Conservation (phyloP, 768 basidiomycete species). For the Podaxis mareebaensis region DNA sequence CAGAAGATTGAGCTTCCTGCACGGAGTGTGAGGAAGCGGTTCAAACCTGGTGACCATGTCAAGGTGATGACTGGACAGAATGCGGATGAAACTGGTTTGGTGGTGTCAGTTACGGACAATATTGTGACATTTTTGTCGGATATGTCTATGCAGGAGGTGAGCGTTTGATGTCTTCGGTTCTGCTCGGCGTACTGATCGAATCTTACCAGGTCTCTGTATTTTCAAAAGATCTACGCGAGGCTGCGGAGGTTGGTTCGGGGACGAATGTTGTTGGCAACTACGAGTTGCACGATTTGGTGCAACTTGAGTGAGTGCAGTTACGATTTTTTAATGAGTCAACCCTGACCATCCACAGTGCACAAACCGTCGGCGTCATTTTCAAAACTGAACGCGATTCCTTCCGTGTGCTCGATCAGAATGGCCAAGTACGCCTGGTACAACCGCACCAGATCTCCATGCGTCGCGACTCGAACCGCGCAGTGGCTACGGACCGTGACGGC, state of each 20-base stretch:
- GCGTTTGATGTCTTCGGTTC: slow-evolving; percentile 12
- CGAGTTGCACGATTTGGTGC: slow-evolving; percentile 94
- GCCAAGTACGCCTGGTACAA: slow-evolving; percentile 83
- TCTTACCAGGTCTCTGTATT: slow-evolving; percentile 85
- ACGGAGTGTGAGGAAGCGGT: slow-evolving; percentile 88
- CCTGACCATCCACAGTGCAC: slow-evolving; percentile 51
- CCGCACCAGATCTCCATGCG: slow-evolving; percentile 96
- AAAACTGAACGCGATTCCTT: slow-evolving; percentile 96
- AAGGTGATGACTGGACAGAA: slow-evolving; percentile 98
- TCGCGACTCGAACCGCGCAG: slow-evolving; percentile 74
- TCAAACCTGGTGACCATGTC: slow-evolving; percentile 97
- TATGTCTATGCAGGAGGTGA: slow-evolving; percentile 93
- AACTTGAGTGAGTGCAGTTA: slow-evolving; percentile 77
- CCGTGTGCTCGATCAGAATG: slow-evolving; percentile 94
- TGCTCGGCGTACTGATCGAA: slow-evolving; percentile 10
- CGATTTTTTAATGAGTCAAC: background rate
- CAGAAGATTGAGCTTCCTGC: slow-evolving; percentile 87
- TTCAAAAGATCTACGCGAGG: slow-evolving; percentile 94
- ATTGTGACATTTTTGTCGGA: slow-evolving; percentile 97
- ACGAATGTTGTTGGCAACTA: slow-evolving; percentile 91
- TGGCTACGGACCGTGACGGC: slow-evolving; percentile 88
- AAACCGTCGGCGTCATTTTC: slow-evolving; percentile 96
- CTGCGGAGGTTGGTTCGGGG: slow-evolving; percentile 94
- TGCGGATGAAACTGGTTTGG: slow-evolving; percentile 92
- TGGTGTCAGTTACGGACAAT: slow-evolving; percentile 87